Evolutionary conservation across 495 filamentous ascomycete genomes (phyloP).

Genomic region (Echria macrotheca): DNA sequence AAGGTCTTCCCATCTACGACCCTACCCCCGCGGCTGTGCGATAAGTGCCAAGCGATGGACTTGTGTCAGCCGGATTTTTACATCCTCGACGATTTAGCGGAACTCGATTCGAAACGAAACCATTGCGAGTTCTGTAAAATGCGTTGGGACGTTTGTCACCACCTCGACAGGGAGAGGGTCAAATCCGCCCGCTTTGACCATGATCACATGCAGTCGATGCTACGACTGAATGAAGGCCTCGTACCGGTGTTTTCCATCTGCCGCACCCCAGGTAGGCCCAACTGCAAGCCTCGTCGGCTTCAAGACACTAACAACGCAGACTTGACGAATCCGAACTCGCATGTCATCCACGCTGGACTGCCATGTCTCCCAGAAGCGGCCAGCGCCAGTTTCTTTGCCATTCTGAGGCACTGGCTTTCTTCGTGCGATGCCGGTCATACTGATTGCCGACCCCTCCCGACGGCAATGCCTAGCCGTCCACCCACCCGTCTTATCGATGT

Average conservation of each 20-base stretch:
- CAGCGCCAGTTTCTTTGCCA: slow-evolving; percentile 16
- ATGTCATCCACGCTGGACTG: slow-evolving; percentile 15
- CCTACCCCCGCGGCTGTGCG: background rate
- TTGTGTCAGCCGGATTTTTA: slow-evolving; percentile 2
- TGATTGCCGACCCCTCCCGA: slow-evolving; percentile 2
- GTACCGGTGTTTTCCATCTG: slow-evolving; percentile 6
- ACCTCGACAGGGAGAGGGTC: background rate
- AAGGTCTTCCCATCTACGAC: background rate
- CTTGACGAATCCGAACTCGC: background rate
- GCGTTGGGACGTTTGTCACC: slow-evolving; percentile 9
- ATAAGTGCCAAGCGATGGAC: background rate
- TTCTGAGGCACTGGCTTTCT: slow-evolving; percentile 18
- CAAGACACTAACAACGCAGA: background rate
- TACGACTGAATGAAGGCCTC: slow-evolving; percentile 10
- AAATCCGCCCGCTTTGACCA: slow-evolving; percentile 11
- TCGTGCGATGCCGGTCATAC: slow-evolving; percentile 20
- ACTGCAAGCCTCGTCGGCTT: background rate
- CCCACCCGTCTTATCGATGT: slow-evolving; percentile 27
- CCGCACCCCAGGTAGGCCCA: slow-evolving; percentile 5
- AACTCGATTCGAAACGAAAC: slow-evolving; percentile 3
- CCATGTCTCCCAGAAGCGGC: slow-evolving; percentile 11
- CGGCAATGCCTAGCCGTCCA: slow-evolving; percentile 9
- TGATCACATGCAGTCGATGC: slow-evolving; percentile 7
- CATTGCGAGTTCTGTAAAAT: slow-evolving; percentile 19
- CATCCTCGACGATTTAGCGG: background rate